Evolutionary conservation across 2,329 filamentous ascomycete species (phyloP).

Genomic region (Proliferodiscus dingleyae): DNA sequence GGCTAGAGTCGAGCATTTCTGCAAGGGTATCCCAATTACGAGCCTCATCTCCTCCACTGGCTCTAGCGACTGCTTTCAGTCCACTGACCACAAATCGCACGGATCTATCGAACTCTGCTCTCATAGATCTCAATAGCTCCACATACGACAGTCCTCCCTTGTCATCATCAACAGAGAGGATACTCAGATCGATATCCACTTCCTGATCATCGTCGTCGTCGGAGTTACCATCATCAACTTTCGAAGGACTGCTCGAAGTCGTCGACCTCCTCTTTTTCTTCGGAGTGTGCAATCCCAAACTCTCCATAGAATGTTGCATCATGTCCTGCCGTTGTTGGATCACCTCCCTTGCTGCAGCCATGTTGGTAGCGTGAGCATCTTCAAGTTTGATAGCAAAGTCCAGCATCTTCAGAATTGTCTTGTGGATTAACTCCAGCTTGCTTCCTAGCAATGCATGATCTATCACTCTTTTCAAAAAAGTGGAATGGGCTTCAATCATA

Average conservation of each 20-base stretch:
- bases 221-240: conserved; percentile 27
- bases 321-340: conserved; percentile 25
- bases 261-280: conserved; percentile 21
- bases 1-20: conserved; percentile 65
- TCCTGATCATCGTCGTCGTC: conserved; percentile 36
- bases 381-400: conserved; percentile 70
- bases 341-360: conserved; percentile 16
- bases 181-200: conserved; percentile 34
- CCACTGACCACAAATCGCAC: conserved; percentile 68
- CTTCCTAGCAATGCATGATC: conserved; percentile 65
- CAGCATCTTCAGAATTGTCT: conserved; percentile 69
- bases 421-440: conserved; percentile 64
- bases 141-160: conserved; percentile 38
- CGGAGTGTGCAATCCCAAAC: conserved; percentile 27
- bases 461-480: conserved; percentile 57
- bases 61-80: conserved; percentile 68
- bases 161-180: conserved; percentile 28
- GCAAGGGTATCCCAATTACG: conserved; percentile 75
- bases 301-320: conserved; percentile 29
- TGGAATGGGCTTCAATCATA: conserved; percentile 68
- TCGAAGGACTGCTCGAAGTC: neutral
- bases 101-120: conserved; percentile 58
- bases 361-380: conserved; percentile 46
- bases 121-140: conserved; percentile 51
- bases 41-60: conserved; percentile 52